phyloP scores from a whole-genome alignment of 805 yeast species.

The Kregervanrija delftensis region DNA sequence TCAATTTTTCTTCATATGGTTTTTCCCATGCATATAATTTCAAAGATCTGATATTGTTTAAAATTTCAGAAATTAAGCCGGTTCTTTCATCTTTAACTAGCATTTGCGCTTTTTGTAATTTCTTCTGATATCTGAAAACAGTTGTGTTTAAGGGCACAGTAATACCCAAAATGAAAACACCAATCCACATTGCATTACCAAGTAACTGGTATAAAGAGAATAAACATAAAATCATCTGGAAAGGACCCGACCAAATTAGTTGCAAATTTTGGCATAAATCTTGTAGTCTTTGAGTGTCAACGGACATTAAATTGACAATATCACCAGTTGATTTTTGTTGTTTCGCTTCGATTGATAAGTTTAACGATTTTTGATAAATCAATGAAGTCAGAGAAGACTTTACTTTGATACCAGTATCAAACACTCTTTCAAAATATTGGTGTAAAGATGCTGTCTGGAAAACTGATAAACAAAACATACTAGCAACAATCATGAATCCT shows the following conservation, averaged over 20 bases:
- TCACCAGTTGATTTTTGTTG: constrained; percentile 80
- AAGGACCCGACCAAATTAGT: constrained; percentile 88
- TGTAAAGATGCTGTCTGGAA: constrained; percentile 71
- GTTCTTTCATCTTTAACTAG: constrained; percentile 86
- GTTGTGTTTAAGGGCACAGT: constrained; percentile 76
- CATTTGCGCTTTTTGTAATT: constrained; percentile 81
- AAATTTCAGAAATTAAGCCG: constrained; percentile 77
- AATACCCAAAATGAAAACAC: constrained; percentile 69
- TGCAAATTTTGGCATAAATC: constrained; percentile 75
- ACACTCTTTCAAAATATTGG: constrained; percentile 70
- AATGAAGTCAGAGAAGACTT: constrained; percentile 63
- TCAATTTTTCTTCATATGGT: constrained; percentile 70
- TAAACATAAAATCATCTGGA: constrained; percentile 75
- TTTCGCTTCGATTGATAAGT: constrained; percentile 64
- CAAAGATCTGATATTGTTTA: constrained; percentile 86
- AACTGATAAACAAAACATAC: constrained; percentile 73
- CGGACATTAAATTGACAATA: constrained; percentile 90
- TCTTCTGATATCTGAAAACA: constrained; percentile 61
- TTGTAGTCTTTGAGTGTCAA: constrained; percentile 84
- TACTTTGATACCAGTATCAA: constrained; percentile 71
- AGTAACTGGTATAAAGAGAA: constrained; percentile 62
- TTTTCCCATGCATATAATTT: constrained; percentile 95
- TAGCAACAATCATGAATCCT: constrained; percentile 69
- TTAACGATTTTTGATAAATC: constrained; percentile 62
- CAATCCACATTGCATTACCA: constrained; percentile 95